Conservation (phyloP, 1,284 basidiomycete species). For the Gymnopus androsaceus region DNA sequence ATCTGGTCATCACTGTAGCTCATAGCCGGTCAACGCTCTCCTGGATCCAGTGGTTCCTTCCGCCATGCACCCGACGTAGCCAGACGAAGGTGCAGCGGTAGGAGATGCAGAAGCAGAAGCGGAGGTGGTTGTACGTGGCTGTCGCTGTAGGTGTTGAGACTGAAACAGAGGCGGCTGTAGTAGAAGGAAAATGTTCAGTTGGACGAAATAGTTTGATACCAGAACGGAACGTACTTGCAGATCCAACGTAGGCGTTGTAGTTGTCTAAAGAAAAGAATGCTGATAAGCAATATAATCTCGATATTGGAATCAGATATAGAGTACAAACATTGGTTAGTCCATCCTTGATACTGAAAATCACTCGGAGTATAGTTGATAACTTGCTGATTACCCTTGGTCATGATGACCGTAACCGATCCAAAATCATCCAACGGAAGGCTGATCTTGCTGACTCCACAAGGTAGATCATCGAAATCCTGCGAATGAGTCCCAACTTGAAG, state of each 20-base stretch:
- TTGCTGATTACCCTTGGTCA: constrained; percentile 1
- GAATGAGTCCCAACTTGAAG: constrained; percentile 40
- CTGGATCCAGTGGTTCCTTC: no score
- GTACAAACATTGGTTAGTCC: constrained; percentile 5
- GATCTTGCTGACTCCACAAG: constrained; percentile 40
- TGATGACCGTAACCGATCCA: constrained; percentile 3
- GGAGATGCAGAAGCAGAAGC: no score
- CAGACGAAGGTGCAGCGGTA: no score
- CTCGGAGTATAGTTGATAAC: constrained; percentile 4
- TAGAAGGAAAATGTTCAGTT: no score
- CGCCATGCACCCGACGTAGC: no score
- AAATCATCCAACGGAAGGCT: constrained; percentile 1
- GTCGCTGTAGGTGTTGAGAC: no score
- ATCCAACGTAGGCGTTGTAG: constrained; percentile 16
- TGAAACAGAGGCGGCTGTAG: no score
- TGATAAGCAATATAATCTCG: neutral
- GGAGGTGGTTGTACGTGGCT: no score
- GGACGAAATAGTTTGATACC: no score
- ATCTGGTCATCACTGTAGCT: no score
- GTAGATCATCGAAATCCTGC: constrained; percentile 34
- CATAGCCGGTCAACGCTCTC: no score
- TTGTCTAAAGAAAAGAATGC: constrained; percentile 8
- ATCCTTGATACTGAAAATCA: constrained; percentile 8
- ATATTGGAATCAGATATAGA: neutral
- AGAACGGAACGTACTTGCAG: constrained; percentile 4